Conservation (phyloP, 129 eudicot genomes). For the Arctium lappa region DNA sequence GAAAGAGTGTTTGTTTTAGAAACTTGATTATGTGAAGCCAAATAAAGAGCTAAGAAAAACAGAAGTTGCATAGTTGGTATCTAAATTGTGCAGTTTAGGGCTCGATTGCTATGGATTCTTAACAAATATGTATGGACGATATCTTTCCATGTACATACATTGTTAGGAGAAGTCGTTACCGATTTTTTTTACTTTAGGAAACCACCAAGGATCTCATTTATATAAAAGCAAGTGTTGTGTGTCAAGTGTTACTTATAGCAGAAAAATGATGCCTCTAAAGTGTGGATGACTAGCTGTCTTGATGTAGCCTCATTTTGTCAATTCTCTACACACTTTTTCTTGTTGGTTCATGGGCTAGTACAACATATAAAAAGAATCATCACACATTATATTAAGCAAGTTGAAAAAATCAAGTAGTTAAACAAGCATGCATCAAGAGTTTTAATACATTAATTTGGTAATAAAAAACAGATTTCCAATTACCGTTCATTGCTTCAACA, state of each 20-base stretch:
- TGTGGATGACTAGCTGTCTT: background rate
- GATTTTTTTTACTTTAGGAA: background rate
- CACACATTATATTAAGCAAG: background rate
- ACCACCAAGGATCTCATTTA: constrained; percentile 5
- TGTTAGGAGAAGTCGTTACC: background rate
- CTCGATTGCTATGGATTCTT: background rate
- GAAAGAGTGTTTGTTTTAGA: constrained; percentile 29
- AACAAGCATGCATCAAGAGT: constrained; percentile 5
- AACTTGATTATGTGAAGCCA: constrained; percentile 62
- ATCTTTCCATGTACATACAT: background rate
- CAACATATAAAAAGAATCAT: background rate
- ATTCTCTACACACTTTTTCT: background rate
- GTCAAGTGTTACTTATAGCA: background rate
- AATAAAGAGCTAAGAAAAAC: constrained; percentile 77
- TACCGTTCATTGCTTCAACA: background rate
- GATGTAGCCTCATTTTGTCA: background rate
- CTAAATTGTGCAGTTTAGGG: constrained; percentile 40
- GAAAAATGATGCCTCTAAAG: background rate
- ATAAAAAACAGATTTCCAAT: background rate
- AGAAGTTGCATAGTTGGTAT: constrained; percentile 82
- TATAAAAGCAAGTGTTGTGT: constrained; percentile 2
- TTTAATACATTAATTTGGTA: background rate
- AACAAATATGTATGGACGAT: background rate
- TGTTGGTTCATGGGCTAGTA: background rate
- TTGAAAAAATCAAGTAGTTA: background rate